Base-by-base conservation (phyloP, 2,329 filamentous ascomycete genomes). In the Trichoderma aggressivum region DNA sequence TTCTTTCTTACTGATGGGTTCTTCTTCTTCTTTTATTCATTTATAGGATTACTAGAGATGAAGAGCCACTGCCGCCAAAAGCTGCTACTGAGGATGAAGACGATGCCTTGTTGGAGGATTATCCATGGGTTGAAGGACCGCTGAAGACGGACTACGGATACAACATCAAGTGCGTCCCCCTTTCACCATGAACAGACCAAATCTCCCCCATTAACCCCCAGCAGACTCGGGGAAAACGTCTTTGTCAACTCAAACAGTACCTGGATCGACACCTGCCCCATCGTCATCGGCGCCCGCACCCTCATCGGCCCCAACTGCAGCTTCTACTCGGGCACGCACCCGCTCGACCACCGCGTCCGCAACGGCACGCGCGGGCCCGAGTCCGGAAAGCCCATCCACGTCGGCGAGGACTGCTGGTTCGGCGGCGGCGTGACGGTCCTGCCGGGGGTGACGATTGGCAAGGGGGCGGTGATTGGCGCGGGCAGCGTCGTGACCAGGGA, bases 341-440 rank as follows among this genome's bases (percentile, higher is more conserved):
- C 94, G 2, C 81, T 94, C 0, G 92, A 97, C 75, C 92, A 92
- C 0, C 85, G 85, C 0, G 74, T 95, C 6, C 88, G 94, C 34
- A 91, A 94, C 76, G 93, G 94, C 1, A 90, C 87, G 0, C 84
- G 87, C 16, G 94, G 94, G 0, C 93, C 93, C 0, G 94, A 97
- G 79, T 77, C 83, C 10, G 94, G 93, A 0, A 89, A 88, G 75
- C 88, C 91, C 11, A 92, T 97, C 73, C 86, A 84, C 39, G 89
- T 97, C 67, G 93, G 91, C 0, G 90, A 94, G 74, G 94, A 97
- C 82, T 92, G 92, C 81, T 94, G 92, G 92, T 81, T 95, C 34
- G 92, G 90, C 1, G 92, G 92, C 0, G 91, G 90, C 76, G 89
- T 89, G 6, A 88, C 85, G 26, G 87, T 97, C 21, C 82, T 94